These are phyloP conservation scores for Cystofilobasidium capitatum DNA, from an alignment of 768 basidiomycete species.

Conservation along the genomic window DNA sequence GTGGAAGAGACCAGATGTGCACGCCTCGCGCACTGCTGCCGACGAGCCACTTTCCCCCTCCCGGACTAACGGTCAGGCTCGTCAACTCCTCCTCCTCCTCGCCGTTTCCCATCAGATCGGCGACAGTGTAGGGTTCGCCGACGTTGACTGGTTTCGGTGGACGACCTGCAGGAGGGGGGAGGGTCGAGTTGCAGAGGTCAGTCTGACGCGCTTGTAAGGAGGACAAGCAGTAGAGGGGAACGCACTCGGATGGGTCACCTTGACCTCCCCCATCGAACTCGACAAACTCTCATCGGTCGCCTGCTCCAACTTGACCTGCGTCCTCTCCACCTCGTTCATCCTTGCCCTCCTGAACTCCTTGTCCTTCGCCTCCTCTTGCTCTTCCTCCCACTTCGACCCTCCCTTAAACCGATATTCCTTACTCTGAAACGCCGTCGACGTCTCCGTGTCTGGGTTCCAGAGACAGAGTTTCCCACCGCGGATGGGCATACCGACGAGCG, in stretches of 20 bases:
- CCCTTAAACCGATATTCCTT: background rate
- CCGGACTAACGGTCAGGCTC: background rate
- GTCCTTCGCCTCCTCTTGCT: background rate
- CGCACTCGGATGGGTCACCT: too few relatives aligned
- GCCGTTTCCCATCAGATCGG: background rate
- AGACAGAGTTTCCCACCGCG: background rate
- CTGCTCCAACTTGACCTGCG: too few relatives aligned
- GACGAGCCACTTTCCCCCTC: conserved; percentile 2
- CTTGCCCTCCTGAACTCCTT: too few relatives aligned
- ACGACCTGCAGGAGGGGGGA: background rate
- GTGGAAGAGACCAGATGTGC: conserved; percentile 2
- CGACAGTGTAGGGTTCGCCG: conserved; percentile 2
- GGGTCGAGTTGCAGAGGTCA: background rate
- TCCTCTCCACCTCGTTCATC: too few relatives aligned
- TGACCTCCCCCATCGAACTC: too few relatives aligned
- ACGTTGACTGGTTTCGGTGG: background rate
- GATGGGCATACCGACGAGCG: background rate
- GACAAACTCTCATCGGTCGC: too few relatives aligned
- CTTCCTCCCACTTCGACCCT: background rate
- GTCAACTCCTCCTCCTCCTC: conserved; percentile 10
- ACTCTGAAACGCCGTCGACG: background rate
- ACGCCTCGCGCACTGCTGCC: conserved; percentile 1
- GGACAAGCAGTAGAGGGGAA: too few relatives aligned
- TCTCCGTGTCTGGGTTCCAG: background rate
- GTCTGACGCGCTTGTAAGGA: too few relatives aligned